These are phyloP conservation scores for Blumeriella jaapii DNA, from an alignment of 2,329 filamentous ascomycete genomes.

Conservation along the genomic window DNA sequence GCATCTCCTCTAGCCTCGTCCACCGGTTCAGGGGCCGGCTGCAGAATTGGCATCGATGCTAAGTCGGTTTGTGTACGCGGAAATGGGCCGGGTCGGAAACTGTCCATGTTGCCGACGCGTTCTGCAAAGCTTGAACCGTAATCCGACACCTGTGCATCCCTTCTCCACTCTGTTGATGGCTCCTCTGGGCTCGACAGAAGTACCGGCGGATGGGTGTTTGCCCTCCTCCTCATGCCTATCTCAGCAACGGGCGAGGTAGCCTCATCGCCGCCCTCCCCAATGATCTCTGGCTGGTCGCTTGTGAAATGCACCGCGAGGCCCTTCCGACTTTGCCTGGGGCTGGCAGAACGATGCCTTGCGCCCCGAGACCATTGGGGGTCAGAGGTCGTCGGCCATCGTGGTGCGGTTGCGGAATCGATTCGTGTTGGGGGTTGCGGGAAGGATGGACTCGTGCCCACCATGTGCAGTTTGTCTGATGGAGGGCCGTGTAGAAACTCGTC, in stretches of 20 bases:
- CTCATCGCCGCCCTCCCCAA: constrained; percentile 87
- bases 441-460: constrained; percentile 38
- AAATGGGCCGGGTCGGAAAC: constrained; percentile 42
- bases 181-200: constrained; percentile 9
- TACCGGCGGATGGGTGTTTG: constrained; percentile 19
- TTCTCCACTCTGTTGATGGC: constrained; percentile 3
- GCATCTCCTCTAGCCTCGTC: background rate
- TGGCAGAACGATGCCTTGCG: constrained; percentile 22
- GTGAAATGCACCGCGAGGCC: constrained; percentile 66
- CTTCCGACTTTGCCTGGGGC: constrained; percentile 41
- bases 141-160: constrained; percentile 3
- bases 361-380: constrained; percentile 27
- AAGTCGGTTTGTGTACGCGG: constrained; percentile 47
- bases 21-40: background rate
- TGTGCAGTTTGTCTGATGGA: constrained; percentile 42
- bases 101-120: constrained; percentile 7
- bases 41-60: constrained; percentile 12
- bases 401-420: constrained; percentile 38
- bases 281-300: constrained; percentile 63
- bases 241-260: constrained; percentile 60
- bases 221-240: constrained; percentile 47
- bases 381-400: constrained; percentile 38
- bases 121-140: constrained; percentile 8
- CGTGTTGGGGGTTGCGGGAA: constrained; percentile 17
- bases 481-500: constrained; percentile 48